These are phyloP conservation scores for Nicotiana paniculata DNA, from an alignment of 257 asterid genomes.

Conservation along the genomic window DNA sequence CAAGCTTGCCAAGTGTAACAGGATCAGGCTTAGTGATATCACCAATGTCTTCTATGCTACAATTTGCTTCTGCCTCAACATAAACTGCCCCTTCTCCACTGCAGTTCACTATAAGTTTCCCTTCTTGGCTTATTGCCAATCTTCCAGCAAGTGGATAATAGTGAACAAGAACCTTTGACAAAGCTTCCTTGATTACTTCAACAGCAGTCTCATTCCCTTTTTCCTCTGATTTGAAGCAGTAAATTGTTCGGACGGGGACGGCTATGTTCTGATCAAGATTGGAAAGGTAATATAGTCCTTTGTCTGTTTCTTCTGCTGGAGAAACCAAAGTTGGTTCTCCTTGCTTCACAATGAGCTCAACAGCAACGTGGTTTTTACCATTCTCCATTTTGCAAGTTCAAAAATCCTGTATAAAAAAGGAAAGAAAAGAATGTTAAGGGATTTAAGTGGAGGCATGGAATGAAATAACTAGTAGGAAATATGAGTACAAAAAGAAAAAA, in stretches of 20 bases:
- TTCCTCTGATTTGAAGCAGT: constrained; percentile 64
- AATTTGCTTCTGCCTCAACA: constrained; percentile 81
- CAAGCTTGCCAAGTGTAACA: constrained; percentile 64
- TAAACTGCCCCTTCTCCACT: constrained; percentile 76
- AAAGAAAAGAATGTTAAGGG: neutral
- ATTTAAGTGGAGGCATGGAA: neutral
- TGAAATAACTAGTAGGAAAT: neutral
- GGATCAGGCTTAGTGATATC: constrained; percentile 86
- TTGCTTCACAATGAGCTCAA: constrained; percentile 45
- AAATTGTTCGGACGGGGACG: constrained; percentile 65
- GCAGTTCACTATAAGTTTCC: constrained; percentile 75
- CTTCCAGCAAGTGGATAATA: constrained; percentile 80
- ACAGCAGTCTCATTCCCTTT: constrained; percentile 45
- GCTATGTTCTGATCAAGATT: constrained; percentile 89
- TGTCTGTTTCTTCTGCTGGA: constrained; percentile 58
- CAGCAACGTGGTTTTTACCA: constrained; percentile 18
- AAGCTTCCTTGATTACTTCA: constrained; percentile 49
- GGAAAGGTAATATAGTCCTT: constrained; percentile 56
- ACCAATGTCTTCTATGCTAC: constrained; percentile 48
- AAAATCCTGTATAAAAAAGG: constrained; percentile 11
- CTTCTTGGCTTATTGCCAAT: constrained; percentile 51
- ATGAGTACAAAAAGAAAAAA: no score
- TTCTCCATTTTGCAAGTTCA: constrained; percentile 42
- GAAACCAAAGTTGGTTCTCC: constrained; percentile 46
- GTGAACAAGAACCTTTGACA: constrained; percentile 61